Base-by-base conservation (phyloP, 202 grass and related monocot genomes). In the Dendrocalamus latiflorus region DNA sequence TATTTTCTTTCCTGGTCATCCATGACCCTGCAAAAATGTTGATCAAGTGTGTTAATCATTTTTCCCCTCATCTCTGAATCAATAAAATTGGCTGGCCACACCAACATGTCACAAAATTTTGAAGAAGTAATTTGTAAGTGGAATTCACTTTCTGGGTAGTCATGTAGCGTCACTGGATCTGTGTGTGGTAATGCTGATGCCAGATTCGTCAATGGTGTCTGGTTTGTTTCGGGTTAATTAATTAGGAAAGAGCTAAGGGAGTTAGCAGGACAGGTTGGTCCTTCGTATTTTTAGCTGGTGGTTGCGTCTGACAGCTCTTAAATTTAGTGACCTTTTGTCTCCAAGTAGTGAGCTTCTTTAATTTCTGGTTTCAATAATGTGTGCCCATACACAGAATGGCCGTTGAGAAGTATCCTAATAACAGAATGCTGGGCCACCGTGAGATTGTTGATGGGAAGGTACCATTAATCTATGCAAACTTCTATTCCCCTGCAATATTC, bases 391-490 rank as follows among this genome's bases (percentile, higher is more conserved):
- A 50, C 85, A 95, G 90, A 51, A 83, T 89, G 82, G 87, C 90
- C 6, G 88, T 89, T 71, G 94, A 97, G 75, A 97, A 91, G 81
- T 88, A 86, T 80, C 94, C 89, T 49, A 72, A 93, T 36, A 97
- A 87, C 53, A 83, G 17, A 76, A 93, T 97, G 91, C 84, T 97
- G 43, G 94, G 91, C 57, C 76, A 36, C 47, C 91, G 91, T 71
- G 76, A 84, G 60, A 88, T 82, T 72, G 84, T 91, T 75, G 91
- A 92, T 50, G 93, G 83, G 55, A 95, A 90, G 93, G 93, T 95
- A 86, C 48, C 20, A 42, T 59, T 24, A 81, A 25, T 64, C 26
- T 56, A 59, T 81, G 60, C 69, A 34, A 41, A 42, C 81, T 65
- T 44, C 2, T 38, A 17, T 83, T 74, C 47, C 6, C 70, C 54